Base-by-base conservation (phyloP, 163 green algal genomes). In the Scenedesmus sp. region DNA sequence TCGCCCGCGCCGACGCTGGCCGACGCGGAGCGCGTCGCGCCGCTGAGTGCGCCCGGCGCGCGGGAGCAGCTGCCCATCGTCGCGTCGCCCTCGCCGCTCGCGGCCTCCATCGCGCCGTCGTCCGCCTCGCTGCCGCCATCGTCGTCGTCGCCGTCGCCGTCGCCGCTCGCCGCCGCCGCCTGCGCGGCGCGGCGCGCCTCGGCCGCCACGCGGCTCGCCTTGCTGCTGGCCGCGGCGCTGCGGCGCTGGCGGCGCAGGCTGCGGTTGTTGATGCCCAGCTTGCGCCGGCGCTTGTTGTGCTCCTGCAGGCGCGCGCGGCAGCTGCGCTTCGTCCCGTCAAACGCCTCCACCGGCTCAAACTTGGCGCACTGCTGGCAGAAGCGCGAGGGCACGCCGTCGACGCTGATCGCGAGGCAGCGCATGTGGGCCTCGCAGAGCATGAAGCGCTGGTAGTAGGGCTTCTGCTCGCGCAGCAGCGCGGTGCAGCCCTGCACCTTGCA, bases 281-380 rank as follows among this genome's bases (percentile, higher is more conserved):
- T 91, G 13, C 88, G 64, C 3, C 92, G 86, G 3, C 92, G 86
- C 7, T 84, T 83, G 71, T 97, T 97, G 81, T 97, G 92, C 14
- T 89, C 87, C 44, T 91, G 84, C 54, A 97, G 75, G 51, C 87
- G 78, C 39, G 51, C 65, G 7, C 87, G 48, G 85, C 92, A 97
- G 33, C 79, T 90, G 70, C 92, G 85, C 74, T 93, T 92, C 33
- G 87, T 87, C 4, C 83, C 89, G 44, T 96, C 92, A 76, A 97
- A 97, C 31, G 92, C 88, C 2, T 70, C 57, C 26, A 96, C 60
- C 0, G 78, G 69, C 74, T 91, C 84, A 71, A 97, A 96, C 60
- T 89, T 87, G 44, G 88, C 91, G 76, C 92, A 96, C 85, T 97
- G 92, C 86, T 97, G 92, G 78, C 93, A 97, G 85, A 97, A 97